A percentile compares a stretch with the other conserved stretches of the same genome.
Conservation (phyloP, 2,329 filamentous ascomycete genomes). For the Alternaria triticimaculans region DNA sequence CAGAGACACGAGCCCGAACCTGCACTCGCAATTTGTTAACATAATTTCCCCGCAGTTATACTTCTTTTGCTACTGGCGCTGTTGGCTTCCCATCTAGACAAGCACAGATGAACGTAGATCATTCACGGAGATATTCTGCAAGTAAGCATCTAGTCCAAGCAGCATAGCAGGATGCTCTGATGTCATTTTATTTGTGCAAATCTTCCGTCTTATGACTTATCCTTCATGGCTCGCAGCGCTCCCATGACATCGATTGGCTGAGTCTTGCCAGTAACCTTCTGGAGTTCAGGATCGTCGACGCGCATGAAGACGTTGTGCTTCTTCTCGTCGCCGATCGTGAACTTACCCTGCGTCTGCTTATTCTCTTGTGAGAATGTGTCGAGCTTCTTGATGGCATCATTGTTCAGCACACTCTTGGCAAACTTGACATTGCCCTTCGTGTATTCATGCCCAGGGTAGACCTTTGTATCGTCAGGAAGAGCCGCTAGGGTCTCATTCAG, state of each 20-base stretch:
- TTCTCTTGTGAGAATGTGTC: conserved; percentile 79
- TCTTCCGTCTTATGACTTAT: conserved; percentile 50
- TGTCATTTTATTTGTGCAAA: background rate
- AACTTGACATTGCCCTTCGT: conserved; percentile 98
- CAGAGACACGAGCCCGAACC: background rate
- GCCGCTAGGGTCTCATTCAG: conserved; percentile 83
- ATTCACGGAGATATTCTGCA: background rate
- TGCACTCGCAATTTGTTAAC: background rate
- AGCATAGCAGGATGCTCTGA: background rate
- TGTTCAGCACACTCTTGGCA: conserved; percentile 75
- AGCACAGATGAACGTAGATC: background rate
- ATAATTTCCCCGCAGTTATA: background rate
- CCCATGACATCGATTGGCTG: conserved; percentile 85
- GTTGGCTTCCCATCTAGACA: background rate
- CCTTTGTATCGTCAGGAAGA: conserved; percentile 87
- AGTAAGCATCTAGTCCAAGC: background rate
- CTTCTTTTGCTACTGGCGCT: background rate
- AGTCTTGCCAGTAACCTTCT: conserved; percentile 81
- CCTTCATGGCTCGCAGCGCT: conserved; percentile 89
- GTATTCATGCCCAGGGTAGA: conserved; percentile 97
- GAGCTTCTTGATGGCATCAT: conserved; percentile 74
- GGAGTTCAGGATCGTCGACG: conserved; percentile 82
- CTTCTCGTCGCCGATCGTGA: conserved; percentile 98
- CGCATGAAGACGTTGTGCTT: conserved; percentile 98
- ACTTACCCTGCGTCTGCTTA: conserved; percentile 89